A percentile compares a stretch with the other conserved stretches of the same genome.
These are phyloP conservation scores for Yarrowia sp. DNA, from an alignment of 805 yeast species.

Conservation along the genomic window DNA sequence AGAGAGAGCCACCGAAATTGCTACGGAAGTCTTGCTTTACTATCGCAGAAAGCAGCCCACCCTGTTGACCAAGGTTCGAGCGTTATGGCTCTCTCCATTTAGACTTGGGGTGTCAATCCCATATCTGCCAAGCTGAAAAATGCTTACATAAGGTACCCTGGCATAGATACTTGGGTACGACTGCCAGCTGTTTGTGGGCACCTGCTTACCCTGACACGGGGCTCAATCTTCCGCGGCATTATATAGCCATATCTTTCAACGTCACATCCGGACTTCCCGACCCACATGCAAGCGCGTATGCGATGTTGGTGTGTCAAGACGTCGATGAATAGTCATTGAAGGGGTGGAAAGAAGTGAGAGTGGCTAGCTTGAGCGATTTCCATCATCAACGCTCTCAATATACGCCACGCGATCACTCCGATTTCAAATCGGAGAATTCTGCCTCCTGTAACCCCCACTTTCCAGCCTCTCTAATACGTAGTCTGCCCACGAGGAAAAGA, in stretches of 20 bases:
- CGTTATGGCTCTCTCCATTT: not conserved
- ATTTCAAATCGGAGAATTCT: conserved; percentile 11
- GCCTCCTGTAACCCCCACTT: conserved; percentile 10
- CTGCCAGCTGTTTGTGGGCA: too few relatives aligned
- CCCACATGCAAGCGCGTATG: conserved; percentile 23
- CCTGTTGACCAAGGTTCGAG: conserved; percentile 13
- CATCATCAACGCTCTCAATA: not conserved
- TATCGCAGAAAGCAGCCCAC: conserved; percentile 9
- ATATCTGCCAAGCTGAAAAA: not conserved
- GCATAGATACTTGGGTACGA: too few relatives aligned
- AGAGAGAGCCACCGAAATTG: not conserved
- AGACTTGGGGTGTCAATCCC: conserved; percentile 2
- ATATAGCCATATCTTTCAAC: not conserved
- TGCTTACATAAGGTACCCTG: conserved; percentile 7
- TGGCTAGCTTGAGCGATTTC: not conserved
- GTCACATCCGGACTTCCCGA: conserved; percentile 29
- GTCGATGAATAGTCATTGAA: not conserved
- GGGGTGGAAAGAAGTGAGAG: not conserved
- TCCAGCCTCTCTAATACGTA: not conserved
- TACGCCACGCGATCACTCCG: not conserved
- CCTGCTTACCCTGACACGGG: too few relatives aligned
- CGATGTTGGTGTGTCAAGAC: not conserved
- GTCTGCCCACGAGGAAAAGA: not conserved
- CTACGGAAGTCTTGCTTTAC: not conserved
- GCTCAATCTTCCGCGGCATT: conserved; percentile 20